Percentiles rank a stretch among this genome's conserved stretches.
Conservation (phyloP, 306 rosid genomes). For the Prunus persica region Prunus_persica_NCBIv2 NC_034013.1:17802501-17803000, state of each 20-base stretch:
- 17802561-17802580: slow-evolving; percentile 60
- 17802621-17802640: slow-evolving; percentile 69
- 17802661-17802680: slow-evolving; percentile 62
- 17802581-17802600: slow-evolving; percentile 61
- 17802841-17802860: too few species aligned
- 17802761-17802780: slow-evolving; percentile 68
- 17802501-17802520: slow-evolving; percentile 62
- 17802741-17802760: slow-evolving; percentile 23
- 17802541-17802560: slow-evolving; percentile 82
- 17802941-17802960: slow-evolving; percentile 14
- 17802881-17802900: not conserved
- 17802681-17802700: slow-evolving; percentile 60
- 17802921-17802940: slow-evolving; percentile 7
- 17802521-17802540: slow-evolving; percentile 77
- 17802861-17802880: not conserved
- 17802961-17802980: slow-evolving; percentile 3
- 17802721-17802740: slow-evolving; percentile 41
- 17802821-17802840: not conserved
- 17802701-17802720: slow-evolving; percentile 60
- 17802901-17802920: not conserved
- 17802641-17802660: slow-evolving; percentile 70
- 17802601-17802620: slow-evolving; percentile 68
- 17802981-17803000: slow-evolving; percentile 28
- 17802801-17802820: not conserved
- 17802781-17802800: slow-evolving; percentile 68